phyloP scores from a whole-genome alignment of 73 alveolate genomes.

The Breviolum minutum region DNA sequence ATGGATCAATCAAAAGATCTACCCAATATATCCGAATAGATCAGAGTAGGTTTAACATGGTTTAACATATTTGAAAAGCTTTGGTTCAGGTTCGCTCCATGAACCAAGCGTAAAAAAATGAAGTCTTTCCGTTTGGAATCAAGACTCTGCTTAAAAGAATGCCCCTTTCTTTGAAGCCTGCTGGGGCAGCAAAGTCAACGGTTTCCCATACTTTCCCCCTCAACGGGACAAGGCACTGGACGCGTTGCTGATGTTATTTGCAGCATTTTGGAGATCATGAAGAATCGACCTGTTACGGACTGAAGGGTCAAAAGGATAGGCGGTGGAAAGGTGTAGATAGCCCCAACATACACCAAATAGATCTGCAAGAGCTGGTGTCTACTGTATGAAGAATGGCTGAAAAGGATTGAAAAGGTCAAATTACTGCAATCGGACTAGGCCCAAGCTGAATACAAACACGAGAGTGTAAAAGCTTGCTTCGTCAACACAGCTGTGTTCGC shows the following conservation, averaged over 20 bases:
- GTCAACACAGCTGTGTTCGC: too few species aligned
- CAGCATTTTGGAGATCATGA: conserved; percentile 22
- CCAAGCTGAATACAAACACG: too few species aligned
- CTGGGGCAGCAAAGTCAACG: not conserved
- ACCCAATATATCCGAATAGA: too few species aligned
- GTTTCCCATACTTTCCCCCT: not conserved
- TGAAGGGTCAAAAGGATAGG: not conserved
- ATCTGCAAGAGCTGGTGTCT: too few species aligned
- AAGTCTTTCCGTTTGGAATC: not conserved
- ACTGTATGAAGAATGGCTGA: too few species aligned
- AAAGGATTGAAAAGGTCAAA: too few species aligned
- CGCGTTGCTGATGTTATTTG: conserved; percentile 83
- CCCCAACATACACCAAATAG: not conserved
- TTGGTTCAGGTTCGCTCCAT: too few species aligned
- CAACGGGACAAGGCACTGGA: conserved; percentile 33
- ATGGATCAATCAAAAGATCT: too few species aligned
- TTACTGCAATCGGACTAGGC: too few species aligned
- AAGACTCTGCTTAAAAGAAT: not conserved
- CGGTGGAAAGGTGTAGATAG: not conserved
- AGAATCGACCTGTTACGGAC: not conserved
- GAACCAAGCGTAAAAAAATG: not conserved
- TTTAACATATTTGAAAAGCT: too few species aligned
- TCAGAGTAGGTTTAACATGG: too few species aligned
- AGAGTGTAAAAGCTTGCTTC: too few species aligned
- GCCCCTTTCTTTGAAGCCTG: not conserved